Percentiles rank a stretch among this genome's conserved stretches.
These are phyloP conservation scores for Crithidia bombi DNA, from an alignment of 208 protist genomes.

Conservation along the genomic window DNA sequence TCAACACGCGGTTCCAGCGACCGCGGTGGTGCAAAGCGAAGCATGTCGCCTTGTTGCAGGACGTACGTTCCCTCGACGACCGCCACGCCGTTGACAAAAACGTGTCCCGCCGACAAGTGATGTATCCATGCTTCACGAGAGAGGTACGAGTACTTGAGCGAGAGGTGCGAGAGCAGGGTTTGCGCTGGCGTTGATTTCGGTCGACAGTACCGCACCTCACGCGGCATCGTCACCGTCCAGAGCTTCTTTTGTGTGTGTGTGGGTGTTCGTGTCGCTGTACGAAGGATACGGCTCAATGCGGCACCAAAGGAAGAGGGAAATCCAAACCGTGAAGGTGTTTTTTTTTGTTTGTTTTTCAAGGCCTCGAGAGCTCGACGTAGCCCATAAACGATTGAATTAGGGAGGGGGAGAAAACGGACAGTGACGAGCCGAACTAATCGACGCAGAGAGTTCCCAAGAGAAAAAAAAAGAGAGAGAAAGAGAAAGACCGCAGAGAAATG, in stretches of 20 bases:
- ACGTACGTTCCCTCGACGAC: constrained; percentile 22
- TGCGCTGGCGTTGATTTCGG: constrained; percentile 52
- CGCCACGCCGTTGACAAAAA: constrained; percentile 41
- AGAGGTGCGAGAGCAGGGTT: constrained; percentile 54
- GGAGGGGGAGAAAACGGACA: too few species aligned
- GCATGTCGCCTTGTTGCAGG: constrained; percentile 58
- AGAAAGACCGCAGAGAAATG: background rate
- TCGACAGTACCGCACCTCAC: constrained; percentile 65
- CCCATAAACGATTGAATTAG: too few species aligned
- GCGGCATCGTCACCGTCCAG: constrained; percentile 39
- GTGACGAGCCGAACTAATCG: too few species aligned
- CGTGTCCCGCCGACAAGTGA: constrained; percentile 56
- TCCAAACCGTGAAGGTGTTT: too few species aligned
- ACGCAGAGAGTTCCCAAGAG: background rate
- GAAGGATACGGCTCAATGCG: too few species aligned
- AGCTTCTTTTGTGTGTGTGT: background rate
- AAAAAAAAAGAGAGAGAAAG: constrained; percentile 2
- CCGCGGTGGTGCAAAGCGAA: constrained; percentile 72
- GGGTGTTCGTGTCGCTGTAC: too few species aligned
- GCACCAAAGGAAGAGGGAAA: too few species aligned
- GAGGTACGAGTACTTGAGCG: constrained; percentile 64
- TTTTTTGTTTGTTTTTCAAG: too few species aligned
- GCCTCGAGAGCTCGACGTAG: too few species aligned
- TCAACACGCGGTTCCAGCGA: constrained; percentile 76
- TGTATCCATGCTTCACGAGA: constrained; percentile 47